A percentile compares a stretch with the other conserved stretches of the same genome.
Evolutionary conservation across 73 alveolate genomes (phyloP).

Genomic region (Stentor coeruleus): DNA sequence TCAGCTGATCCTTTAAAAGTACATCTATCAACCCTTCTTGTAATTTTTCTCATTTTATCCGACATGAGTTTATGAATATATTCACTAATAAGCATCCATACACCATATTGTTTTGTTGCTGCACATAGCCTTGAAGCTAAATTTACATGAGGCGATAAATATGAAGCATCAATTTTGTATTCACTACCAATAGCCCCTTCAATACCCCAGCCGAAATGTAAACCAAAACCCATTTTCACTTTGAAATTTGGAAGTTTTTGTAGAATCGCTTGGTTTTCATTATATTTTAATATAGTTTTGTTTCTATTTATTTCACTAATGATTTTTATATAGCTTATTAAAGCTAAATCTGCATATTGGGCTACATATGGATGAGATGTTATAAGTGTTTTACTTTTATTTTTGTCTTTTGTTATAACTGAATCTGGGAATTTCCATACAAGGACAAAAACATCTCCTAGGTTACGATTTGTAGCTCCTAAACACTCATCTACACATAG

Average conservation of each 20-base stretch:
- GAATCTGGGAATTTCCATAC: conserved; percentile 92
- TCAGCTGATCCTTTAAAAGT: conserved; percentile 47
- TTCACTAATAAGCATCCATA: too few species aligned
- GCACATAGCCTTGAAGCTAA: not conserved
- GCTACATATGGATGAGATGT: too few species aligned
- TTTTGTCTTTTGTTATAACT: conserved; percentile 62
- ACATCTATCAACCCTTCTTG: too few species aligned
- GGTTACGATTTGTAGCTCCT: conserved; percentile 96
- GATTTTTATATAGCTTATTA: too few species aligned
- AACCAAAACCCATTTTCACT: conserved; percentile 19
- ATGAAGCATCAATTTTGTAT: conserved; percentile 19
- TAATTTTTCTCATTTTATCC: too few species aligned
- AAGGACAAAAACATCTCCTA: conserved; percentile 97
- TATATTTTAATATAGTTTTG: conserved; percentile 1
- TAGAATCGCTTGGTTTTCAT: conserved; percentile 19
- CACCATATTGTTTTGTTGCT: conserved; percentile 19
- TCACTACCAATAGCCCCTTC: conserved; percentile 18
- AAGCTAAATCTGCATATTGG: too few species aligned
- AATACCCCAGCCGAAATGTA: conserved; percentile 13
- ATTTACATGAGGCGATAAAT: conserved; percentile 21
- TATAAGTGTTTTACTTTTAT: too few species aligned
- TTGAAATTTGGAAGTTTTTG: conserved; percentile 18
- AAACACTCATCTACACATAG: conserved; percentile 75
- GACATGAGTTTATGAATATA: too few species aligned
- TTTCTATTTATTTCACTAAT: too few species aligned